A percentile compares a stretch with the other conserved stretches of the same genome.
phyloP scores from a whole-genome alignment of 2,329 filamentous ascomycete species.

The Cladosporium oxysporum region DNA sequence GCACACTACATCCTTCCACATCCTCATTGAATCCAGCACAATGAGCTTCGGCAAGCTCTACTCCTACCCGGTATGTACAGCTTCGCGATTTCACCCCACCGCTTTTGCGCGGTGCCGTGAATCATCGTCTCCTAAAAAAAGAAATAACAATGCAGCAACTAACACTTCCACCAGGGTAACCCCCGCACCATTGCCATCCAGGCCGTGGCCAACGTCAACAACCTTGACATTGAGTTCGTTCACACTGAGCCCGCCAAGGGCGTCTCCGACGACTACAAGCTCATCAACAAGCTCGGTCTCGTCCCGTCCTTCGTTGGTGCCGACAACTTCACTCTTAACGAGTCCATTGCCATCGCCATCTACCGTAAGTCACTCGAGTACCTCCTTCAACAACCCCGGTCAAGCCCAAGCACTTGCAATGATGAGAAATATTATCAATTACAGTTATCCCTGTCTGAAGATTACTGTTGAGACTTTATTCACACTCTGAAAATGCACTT shows the following conservation, averaged over 20 bases:
- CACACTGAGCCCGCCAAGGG: slow-evolving; percentile 66
- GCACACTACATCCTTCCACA: slow-evolving; percentile 28
- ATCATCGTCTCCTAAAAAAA: slow-evolving; percentile 5
- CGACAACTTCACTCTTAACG: slow-evolving; percentile 86
- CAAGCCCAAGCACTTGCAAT: slow-evolving; percentile 49
- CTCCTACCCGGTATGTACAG: slow-evolving; percentile 69
- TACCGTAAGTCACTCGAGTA: slow-evolving; percentile 72
- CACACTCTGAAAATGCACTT: slow-evolving; percentile 71
- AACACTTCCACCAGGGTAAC: slow-evolving; percentile 66
- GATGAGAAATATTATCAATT: slow-evolving; percentile 65
- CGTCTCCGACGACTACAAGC: slow-evolving; percentile 74
- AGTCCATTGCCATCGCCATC: slow-evolving; percentile 93
- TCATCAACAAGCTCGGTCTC: slow-evolving; percentile 85
- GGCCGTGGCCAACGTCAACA: slow-evolving; percentile 96
- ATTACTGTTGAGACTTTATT: slow-evolving; percentile 79
- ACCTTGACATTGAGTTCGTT: slow-evolving; percentile 85
- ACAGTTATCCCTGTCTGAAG: slow-evolving; percentile 99
- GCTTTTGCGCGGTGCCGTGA: slow-evolving; percentile 16
- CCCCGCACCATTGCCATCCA: slow-evolving; percentile 84
- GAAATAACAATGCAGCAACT: not conserved
- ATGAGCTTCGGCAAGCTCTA: slow-evolving; percentile 95
- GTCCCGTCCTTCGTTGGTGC: slow-evolving; percentile 89
- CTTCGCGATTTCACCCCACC: slow-evolving; percentile 23
- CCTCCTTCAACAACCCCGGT: not conserved
- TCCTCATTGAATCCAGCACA: slow-evolving; percentile 31